Conservation (phyloP, 139 green algal genomes). For the Volvox reticuliferus region DNA sequence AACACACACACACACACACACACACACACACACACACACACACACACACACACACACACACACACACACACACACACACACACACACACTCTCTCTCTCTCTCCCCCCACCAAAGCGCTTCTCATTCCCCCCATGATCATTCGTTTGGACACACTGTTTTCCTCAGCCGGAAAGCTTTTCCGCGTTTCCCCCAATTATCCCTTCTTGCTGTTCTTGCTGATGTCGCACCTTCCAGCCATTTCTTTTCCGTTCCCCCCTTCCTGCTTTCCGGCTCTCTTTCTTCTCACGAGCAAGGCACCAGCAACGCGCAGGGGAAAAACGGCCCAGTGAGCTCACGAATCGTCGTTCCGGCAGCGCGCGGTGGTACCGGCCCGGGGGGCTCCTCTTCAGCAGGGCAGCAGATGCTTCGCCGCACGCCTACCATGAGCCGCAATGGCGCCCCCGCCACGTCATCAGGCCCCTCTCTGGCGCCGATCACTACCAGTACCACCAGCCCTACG, state of each 20-base stretch:
- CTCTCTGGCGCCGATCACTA: background rate
- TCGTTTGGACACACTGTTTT: too few species aligned
- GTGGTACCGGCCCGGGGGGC: background rate
- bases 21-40: background rate
- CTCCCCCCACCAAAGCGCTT: too few species aligned
- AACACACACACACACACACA: background rate
- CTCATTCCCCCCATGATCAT: too few species aligned
- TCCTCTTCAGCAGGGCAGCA: background rate
- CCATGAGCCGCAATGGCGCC: background rate
- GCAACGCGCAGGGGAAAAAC: background rate
- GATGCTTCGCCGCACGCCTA: background rate
- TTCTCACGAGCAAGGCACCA: background rate
- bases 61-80: background rate
- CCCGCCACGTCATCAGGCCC: background rate
- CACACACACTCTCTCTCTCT: too few species aligned
- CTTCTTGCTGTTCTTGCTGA: too few species aligned
- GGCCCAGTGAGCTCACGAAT: background rate
- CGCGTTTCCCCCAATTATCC: too few species aligned
- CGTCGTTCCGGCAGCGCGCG: background rate
- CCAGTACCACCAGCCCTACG: background rate
- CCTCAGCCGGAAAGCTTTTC: too few species aligned
- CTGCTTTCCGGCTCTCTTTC: too few species aligned
- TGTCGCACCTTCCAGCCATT: too few species aligned
- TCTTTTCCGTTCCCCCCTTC: too few species aligned
- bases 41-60: background rate